Base-by-base conservation (phyloP, 768 basidiomycete genomes). In the Epithele typhae region DNA sequence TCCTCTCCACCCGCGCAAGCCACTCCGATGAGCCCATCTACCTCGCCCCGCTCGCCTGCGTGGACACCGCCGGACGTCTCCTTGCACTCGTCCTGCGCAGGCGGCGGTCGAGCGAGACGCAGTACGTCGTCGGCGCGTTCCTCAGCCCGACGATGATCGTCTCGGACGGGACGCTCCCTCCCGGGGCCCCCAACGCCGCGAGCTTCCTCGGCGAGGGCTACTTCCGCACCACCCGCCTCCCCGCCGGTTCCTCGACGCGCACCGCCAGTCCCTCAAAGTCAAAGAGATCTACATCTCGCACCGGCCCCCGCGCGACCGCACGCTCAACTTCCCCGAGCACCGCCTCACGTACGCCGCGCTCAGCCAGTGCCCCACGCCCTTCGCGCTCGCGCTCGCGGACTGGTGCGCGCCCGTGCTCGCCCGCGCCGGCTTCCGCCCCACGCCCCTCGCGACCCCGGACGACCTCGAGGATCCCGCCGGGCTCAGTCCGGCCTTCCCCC, bases 151-250 rank as follows among this genome's bases (percentile, higher is more conserved):
- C 46, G 9, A 25, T 41, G 15, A 19, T 17, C 4, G 18, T 18
- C 19, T 33, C 27, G 15, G 25, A 25, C n/a, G 43, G 25, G 1
- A 11, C 5, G 24, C 14, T 7, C 22, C n/a, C 32, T 15, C 15
- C 21, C 5, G 38, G 25, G 1, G 38, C 39, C 30, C 15, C 37
- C 19, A n/a, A 35, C 21, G 15, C 18, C 15, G 17, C 23, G 25
- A 7, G 41, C 35, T 17, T 30, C 8, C 25, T 25, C 24, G 40
- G 46, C 25, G 24, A 25, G 40, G 40, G 40, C 7, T 37, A 36
- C 25, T 48, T 37, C 34, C 46, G 46, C 25, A 32, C 36, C n/a
- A 41, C 40, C 25, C 40, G 25, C 25, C 25, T 41, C 15, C 32
- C 40, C 17, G 25, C 7, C 25, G 14, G 5, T 41, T 41, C 40